A percentile compares a stretch with the other conserved stretches of the same genome.
Conservation (phyloP, 1,139 yeast genomes). For the Yamadazyma triangularis region DNA sequence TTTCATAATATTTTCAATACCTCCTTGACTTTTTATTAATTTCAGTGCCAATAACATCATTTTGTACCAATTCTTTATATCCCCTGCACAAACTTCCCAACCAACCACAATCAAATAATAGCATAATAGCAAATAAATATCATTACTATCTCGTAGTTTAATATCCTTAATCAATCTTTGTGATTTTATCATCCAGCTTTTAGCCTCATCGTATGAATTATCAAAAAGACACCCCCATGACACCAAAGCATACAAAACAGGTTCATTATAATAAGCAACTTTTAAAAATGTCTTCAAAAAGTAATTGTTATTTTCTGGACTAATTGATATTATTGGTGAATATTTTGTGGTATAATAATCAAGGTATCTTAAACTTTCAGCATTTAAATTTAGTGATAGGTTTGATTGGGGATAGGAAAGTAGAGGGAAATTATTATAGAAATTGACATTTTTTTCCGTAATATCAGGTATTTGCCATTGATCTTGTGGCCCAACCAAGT, state of each 20-base stretch:
- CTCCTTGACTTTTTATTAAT: slow-evolving; percentile 51
- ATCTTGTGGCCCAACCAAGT: no score
- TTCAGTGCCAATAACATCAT: slow-evolving; percentile 25
- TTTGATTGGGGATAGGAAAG: not conserved
- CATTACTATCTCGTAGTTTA: slow-evolving; percentile 6
- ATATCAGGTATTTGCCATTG: no score
- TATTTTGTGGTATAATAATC: slow-evolving; percentile 8
- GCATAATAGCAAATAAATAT: slow-evolving; percentile 5
- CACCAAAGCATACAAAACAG: slow-evolving; percentile 35
- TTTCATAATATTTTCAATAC: slow-evolving; percentile 25
- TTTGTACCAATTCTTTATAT: slow-evolving; percentile 33
- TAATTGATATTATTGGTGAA: not conserved
- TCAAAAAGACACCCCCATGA: slow-evolving; percentile 34
- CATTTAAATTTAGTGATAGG: slow-evolving; percentile 8
- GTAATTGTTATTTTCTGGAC: slow-evolving; percentile 23
- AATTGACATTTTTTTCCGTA: not conserved
- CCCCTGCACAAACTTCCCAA: slow-evolving; percentile 35
- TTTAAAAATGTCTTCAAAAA: slow-evolving; percentile 37
- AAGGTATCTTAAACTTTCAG: slow-evolving; percentile 10
- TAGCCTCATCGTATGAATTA: slow-evolving; percentile 7
- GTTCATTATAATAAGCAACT: slow-evolving; percentile 31
- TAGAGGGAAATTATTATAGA: not conserved
- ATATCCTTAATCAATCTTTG: slow-evolving; percentile 13
- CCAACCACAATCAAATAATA: slow-evolving; percentile 21
- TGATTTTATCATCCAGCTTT: slow-evolving; percentile 5